phyloP scores from a whole-genome alignment of 73 alveolate genomes.

The Uronychia setigera region DNA sequence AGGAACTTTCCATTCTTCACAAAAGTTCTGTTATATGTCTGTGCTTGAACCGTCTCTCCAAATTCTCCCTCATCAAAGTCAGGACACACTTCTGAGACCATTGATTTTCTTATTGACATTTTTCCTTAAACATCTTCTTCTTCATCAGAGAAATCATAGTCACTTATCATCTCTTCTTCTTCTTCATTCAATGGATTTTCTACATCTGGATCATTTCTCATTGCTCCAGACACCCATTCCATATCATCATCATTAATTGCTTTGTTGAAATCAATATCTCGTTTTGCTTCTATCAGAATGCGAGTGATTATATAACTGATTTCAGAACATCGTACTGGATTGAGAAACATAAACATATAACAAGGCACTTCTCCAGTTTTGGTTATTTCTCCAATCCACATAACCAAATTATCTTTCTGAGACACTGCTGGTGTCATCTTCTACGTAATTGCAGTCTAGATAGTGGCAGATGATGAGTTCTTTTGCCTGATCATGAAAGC shows the following conservation, averaged over 20 bases:
- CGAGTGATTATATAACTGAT: background rate
- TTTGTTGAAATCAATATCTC: background rate
- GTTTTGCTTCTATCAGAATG: background rate
- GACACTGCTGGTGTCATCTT: background rate
- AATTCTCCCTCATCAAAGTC: no score
- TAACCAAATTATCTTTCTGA: background rate
- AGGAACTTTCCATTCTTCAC: constrained; percentile 8
- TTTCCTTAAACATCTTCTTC: background rate
- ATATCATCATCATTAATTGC: background rate
- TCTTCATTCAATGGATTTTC: background rate
- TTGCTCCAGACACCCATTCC: background rate
- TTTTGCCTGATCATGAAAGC: background rate
- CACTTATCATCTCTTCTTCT: background rate
- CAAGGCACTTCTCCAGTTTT: background rate
- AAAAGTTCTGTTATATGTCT: constrained; percentile 29
- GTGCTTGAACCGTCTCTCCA: constrained; percentile 32
- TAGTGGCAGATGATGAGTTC: background rate
- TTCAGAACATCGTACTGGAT: background rate
- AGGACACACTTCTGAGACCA: no score
- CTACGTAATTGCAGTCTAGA: background rate
- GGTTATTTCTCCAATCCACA: background rate
- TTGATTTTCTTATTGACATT: background rate
- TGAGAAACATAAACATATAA: background rate
- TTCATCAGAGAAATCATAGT: background rate
- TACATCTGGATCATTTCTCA: background rate